Base-by-base conservation (phyloP, 192 early-diverging fungal species). In the Borealophlyctis nickersoniae region DNA sequence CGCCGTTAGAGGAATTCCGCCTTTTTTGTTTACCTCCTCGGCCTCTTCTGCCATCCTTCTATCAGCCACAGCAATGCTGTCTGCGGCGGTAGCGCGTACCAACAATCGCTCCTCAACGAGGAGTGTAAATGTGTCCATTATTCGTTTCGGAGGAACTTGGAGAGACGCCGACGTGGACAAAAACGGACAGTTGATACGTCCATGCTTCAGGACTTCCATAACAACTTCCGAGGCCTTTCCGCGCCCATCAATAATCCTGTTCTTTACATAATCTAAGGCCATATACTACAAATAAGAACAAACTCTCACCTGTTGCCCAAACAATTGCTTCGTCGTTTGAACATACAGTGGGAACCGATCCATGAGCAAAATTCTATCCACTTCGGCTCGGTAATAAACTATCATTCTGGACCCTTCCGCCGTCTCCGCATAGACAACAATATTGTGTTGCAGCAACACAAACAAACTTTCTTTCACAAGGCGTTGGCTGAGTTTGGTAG, bases 381-480 rank as follows among this genome's bases (percentile, higher is more conserved):
- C 31, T 52, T 78, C 80, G 55, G 86, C 57, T 14, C 83, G 74
- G 66, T 94, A 97, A 74, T 87, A 91, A 5, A 85, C 84, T 2
- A 77, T 72, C 30, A 80, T 78, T n/a, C 84, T 77, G 30, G 59
- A 34, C 1, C 82, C 79, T 55, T 91, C 90, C 28, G 74, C 56
- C 2, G 72, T 49, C 63, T 88, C 86, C 4, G 89, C 86, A 65
- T 88, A 91, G 5, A 84, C 85, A 11, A 75, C 87, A 2, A 92
- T 54, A 65, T 85, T 81, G 73, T 97, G 94, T 71, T 97, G 94
- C 48, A 97, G 90, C 56, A 97, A 76, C 2, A 93, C 81, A 14
- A 89, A 82, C 22, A 97, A 77, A 28, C 77, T 76, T 70, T 94
- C 90, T 24, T 87, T 83, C 7, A 90, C 83, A 27, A 85, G 77